These are phyloP conservation scores for Plasmodium sp. DNA, from an alignment of 169 alveolate species.

Conservation along the genomic window DNA sequence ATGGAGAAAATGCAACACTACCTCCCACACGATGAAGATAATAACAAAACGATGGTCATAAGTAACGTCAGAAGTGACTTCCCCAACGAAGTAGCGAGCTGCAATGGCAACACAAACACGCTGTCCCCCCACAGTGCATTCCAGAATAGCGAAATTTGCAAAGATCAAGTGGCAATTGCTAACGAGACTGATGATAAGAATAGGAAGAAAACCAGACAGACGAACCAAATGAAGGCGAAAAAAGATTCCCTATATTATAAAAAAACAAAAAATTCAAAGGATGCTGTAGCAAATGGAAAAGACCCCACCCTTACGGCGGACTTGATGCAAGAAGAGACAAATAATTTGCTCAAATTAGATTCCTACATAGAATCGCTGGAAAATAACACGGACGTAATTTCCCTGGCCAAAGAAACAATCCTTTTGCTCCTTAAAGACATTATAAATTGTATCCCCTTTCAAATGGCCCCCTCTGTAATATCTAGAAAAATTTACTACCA, in stretches of 20 bases:
- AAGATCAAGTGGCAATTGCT: background rate
- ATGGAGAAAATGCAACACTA: background rate
- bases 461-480: slow-evolving; percentile 73
- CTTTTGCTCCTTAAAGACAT: slow-evolving; percentile 66
- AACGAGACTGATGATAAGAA: slow-evolving; percentile 28
- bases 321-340: slow-evolving; percentile 28
- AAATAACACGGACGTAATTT: slow-evolving; percentile 5
- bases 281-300: slow-evolving; percentile 10
- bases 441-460: slow-evolving; percentile 62
- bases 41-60: background rate
- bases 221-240: slow-evolving; percentile 6
- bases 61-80: background rate
- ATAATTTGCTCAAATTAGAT: slow-evolving; percentile 49
- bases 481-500: slow-evolving; percentile 64
- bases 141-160: background rate
- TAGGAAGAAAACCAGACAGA: background rate
- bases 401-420: slow-evolving; percentile 68
- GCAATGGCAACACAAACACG: background rate
- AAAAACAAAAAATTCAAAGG: slow-evolving; percentile 25
- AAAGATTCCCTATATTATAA: slow-evolving; percentile 1
- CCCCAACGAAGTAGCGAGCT: background rate
- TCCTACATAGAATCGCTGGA: slow-evolving; percentile 37
- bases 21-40: background rate
- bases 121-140: background rate
- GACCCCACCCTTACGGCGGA: slow-evolving; percentile 12